Base-by-base conservation (phyloP, 805 yeast genomes). In the Schwanniomyces polymorphus region DNA sequence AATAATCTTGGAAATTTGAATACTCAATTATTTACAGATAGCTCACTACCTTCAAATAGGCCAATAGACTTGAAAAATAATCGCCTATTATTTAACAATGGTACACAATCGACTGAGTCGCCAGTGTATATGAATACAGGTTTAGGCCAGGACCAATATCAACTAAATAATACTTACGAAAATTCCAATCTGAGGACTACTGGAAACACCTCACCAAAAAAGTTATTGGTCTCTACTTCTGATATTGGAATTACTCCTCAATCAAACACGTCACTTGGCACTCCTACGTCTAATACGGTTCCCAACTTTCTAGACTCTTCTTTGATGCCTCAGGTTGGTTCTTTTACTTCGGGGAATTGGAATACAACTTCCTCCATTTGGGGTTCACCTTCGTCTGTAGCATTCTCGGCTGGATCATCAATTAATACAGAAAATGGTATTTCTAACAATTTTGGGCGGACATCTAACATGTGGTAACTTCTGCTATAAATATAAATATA, bases 131-230 rank as follows among this genome's bases (percentile, higher is more conserved):
- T 8, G n/a, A 23, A 39, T 12, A 11, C 46, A 17, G 12, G 43
- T 44, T 42, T 47, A 31, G 44, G 17, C 42, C 53, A n/a, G 41
- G 44, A 23, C 44, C 53, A n/a, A 43, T 52, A 18, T 43, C 51
- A 35, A 39, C 45, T 7, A 43, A 46, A 16, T 38, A 43, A 27
- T 42, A 46, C 56, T 42, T 54, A 54, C 42, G 63, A 59, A 43
- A 44, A 49, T 23, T 48, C 50, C 25, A 46, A 47, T 31, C 26
- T n/a, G 7, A 9, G 6, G 4, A 16, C 25, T 25, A 3, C 29
- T 2, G 17, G 17, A 5, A 58, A 52, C 33, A 49, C 43, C 44
- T 60, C 65, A 11, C 65, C 67, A 10, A 63, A 64, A 33, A 59
- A 56, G 47, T 53, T 61, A 49, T 53, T 58, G 27, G 49, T 59